These are phyloP conservation scores for Tricholoma terreum DNA, from an alignment of 768 basidiomycete species.

Conservation along the genomic window DNA sequence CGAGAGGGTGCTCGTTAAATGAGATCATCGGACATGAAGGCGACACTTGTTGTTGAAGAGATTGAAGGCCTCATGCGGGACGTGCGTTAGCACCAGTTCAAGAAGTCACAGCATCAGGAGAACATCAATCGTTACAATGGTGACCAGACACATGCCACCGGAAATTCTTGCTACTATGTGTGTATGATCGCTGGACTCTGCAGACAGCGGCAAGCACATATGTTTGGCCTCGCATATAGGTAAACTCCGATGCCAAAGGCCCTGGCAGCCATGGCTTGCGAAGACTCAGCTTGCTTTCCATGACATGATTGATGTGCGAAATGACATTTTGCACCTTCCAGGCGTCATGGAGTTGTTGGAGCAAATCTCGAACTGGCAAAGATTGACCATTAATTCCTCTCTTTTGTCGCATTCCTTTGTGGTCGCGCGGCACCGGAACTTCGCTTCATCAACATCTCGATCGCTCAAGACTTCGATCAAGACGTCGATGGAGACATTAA, in stretches of 20 bases:
- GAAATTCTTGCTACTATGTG: slow-evolving; percentile 54
- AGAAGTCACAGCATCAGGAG: slow-evolving; percentile 39
- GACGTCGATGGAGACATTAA: slow-evolving; percentile 11
- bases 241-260: slow-evolving; percentile 44
- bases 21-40: slow-evolving; percentile 35
- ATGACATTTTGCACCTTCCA: slow-evolving; percentile 26
- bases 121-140: slow-evolving; percentile 43
- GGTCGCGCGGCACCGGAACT: slow-evolving; percentile 34
- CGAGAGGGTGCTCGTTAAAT: slow-evolving; percentile 4
- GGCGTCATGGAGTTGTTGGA: slow-evolving; percentile 36
- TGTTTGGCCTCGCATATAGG: slow-evolving; percentile 56
- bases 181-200: slow-evolving; percentile 50
- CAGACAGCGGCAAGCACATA: slow-evolving; percentile 48
- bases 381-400: slow-evolving; percentile 37
- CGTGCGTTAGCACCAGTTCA: slow-evolving; percentile 40
- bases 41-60: slow-evolving; percentile 39
- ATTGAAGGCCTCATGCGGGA: slow-evolving; percentile 39
- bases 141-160: slow-evolving; percentile 49
- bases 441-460: slow-evolving; percentile 26
- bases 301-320: slow-evolving; percentile 40
- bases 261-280: slow-evolving; percentile 48
- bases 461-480: slow-evolving; percentile 28
- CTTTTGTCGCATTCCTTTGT: slow-evolving; percentile 37
- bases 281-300: slow-evolving; percentile 44
- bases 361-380: slow-evolving; percentile 42